Percentiles rank a stretch among this genome's conserved stretches.
phyloP scores from a whole-genome alignment of 148 eudicot species.

The Vaccinium corymbosum region DNA sequence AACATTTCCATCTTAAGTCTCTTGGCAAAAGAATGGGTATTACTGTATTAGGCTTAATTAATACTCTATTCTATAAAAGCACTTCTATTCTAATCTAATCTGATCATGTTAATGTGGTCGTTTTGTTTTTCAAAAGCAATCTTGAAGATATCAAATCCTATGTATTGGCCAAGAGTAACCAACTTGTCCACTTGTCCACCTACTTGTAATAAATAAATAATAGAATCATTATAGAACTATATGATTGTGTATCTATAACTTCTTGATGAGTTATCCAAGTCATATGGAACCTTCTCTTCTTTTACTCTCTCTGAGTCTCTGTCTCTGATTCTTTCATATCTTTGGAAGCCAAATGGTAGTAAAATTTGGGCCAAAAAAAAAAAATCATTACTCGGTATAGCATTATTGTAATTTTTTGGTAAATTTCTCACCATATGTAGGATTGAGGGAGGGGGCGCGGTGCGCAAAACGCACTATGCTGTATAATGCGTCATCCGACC shows the following conservation, averaged over 20 bases:
- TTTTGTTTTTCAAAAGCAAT: neutral
- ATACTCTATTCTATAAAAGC: neutral
- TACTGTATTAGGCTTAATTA: neutral
- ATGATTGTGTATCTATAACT: neutral
- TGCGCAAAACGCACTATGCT: too few species aligned
- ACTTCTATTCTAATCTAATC: neutral
- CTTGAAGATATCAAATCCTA: neutral
- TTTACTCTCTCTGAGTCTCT: neutral
- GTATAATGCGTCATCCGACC: too few species aligned
- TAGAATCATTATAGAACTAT: neutral
- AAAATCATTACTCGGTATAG: too few species aligned
- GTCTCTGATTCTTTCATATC: neutral
- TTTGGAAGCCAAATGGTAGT: neutral
- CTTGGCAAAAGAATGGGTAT: neutral
- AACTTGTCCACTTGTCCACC: constrained; percentile 1
- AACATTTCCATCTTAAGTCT: neutral
- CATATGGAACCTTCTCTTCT: neutral
- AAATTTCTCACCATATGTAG: neutral
- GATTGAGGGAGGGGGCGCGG: too few species aligned
- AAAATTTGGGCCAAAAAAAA: neutral
- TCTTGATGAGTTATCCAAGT: neutral
- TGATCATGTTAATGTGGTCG: neutral
- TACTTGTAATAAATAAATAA: neutral
- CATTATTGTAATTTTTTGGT: neutral
- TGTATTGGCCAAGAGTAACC: neutral